phyloP scores from a whole-genome alignment of 768 basidiomycete genomes.

The Boletus sensibilis region DNA sequence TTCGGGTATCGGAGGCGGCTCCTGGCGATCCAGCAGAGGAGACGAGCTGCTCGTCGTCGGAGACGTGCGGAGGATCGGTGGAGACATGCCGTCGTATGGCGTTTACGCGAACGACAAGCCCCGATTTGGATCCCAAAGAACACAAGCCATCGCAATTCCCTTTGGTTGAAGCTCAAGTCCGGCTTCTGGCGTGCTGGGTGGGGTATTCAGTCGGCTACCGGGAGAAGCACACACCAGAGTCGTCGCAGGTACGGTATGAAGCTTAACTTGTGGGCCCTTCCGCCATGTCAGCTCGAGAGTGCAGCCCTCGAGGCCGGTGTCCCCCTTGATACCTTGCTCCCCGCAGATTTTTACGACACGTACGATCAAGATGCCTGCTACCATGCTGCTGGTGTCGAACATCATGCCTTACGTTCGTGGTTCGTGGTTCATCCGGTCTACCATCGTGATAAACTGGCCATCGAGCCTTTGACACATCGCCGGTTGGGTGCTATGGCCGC shows the following conservation, averaged over 20 bases:
- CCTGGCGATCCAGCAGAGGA: conserved; percentile 42
- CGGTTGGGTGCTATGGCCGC: conserved; percentile 57
- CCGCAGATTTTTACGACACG: conserved; percentile 33
- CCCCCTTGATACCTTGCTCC: conserved; percentile 51
- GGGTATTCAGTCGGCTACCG: neutral
- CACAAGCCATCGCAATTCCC: neutral
- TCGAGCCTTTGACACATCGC: conserved; percentile 49
- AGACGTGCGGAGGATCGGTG: conserved; percentile 52
- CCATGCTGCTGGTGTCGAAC: neutral
- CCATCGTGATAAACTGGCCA: conserved; percentile 4
- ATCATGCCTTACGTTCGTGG: conserved; percentile 15
- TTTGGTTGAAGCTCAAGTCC: conserved; percentile 10
- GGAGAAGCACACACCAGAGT: conserved; percentile 7
- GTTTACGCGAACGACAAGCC: conserved; percentile 48
- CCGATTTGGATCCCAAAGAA: conserved; percentile 55
- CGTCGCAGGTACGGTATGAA: conserved; percentile 46
- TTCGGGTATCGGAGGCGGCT: conserved; percentile 60
- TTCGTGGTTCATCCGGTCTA: conserved; percentile 23
- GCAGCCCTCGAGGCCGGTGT: conserved; percentile 70
- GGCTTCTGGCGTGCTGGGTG: conserved; percentile 14
- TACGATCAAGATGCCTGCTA: conserved; percentile 2
- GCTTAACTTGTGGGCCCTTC: conserved; percentile 63
- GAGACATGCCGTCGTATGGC: conserved; percentile 62
- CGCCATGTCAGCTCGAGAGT: conserved; percentile 51
- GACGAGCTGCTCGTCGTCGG: conserved; percentile 42